Evolutionary conservation across 108 stramenopile genomes (phyloP).

Genomic region (Mayamaea pseudoterrestris): DNA sequence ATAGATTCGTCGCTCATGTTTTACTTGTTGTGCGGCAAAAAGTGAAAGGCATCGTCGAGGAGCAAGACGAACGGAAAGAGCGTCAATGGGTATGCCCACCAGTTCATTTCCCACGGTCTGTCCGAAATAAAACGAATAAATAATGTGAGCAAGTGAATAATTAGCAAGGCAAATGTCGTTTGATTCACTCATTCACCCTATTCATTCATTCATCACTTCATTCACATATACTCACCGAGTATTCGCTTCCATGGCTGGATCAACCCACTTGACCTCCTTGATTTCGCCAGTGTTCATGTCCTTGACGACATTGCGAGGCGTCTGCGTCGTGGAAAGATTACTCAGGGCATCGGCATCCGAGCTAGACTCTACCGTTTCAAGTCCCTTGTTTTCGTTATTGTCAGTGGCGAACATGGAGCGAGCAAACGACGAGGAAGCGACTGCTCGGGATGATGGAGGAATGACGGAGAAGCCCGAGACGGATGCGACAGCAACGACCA

Average conservation of each 20-base stretch:
- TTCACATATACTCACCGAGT: conserved; percentile 3
- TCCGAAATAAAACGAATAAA: no score
- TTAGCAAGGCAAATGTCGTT: no score
- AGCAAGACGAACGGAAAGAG: conserved; percentile 7
- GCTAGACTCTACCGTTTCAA: not conserved
- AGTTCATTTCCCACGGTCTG: conserved; percentile 17
- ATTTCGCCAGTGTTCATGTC: conserved; percentile 18
- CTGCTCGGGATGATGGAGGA: not conserved
- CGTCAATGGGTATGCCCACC: conserved; percentile 16
- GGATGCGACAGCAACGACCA: not conserved
- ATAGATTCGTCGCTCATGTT: no score
- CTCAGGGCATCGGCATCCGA: not conserved
- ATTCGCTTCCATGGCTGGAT: conserved; percentile 19
- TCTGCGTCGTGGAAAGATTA: not conserved
- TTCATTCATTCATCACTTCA: no score
- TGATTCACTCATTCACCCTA: no score
- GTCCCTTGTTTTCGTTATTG: not conserved
- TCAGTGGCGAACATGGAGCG: conserved; percentile 1
- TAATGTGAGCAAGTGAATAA: no score
- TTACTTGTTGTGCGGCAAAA: conserved; percentile 7
- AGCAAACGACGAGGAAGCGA: not conserved
- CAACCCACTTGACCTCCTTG: conserved; percentile 21
- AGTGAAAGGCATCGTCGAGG: conserved; percentile 14
- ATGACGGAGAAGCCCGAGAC: no score
- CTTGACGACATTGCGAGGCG: conserved; percentile 1